Evolutionary conservation across 179 eudicot genomes (phyloP), one percentile per base, ranked within the genome.

Genomic region (Beta lomatogona): DNA sequence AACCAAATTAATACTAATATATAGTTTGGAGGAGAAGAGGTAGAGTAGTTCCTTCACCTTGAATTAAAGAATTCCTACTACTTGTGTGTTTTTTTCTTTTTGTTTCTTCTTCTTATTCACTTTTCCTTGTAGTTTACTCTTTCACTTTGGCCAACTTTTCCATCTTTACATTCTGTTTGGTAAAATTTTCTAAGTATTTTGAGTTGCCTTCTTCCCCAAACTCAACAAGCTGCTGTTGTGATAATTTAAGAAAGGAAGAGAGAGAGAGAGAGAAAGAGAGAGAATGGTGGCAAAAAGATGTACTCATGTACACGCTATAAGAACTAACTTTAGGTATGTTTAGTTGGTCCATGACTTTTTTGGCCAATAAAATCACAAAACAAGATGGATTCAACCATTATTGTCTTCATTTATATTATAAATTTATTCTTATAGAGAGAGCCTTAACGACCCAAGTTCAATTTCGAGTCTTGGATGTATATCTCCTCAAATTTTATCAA

Each of bases 51-150:
- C n/a, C 88, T 86, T 86, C 48, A 80, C 79, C 77, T 67, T 19
- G 75, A 86, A 86, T 86, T 83, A 86, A 86, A 83, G 88, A 77
- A 86, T 86, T 86, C 22, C 66, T 52, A 54, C 48, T 83, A 31
- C 7, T 4, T 50, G 22, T 71, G 7, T 71, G 7, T 15, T 46
- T 16, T 16, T 15, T 5, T 12, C 18, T 53, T 13, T 21, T 5
- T 52, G 9, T 36, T 41, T 22, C 63, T 4, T 46, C 9, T 13
- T 79, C 6, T n/a, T 41, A 0, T 75, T 45, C 60, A 52, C 52
- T 79, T 80, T 79, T 76, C 10, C 88, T 86, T 86, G 61, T 59
- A 9, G 63, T 70, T 83, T 76, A 85, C 88, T 79, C 85, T 86
- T 83, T 67, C 73, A n/a, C 63, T 53, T 79, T 82, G 21, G 44